Conservation (phyloP, 345 rosid genomes). For the Salix viminalis region DNA sequence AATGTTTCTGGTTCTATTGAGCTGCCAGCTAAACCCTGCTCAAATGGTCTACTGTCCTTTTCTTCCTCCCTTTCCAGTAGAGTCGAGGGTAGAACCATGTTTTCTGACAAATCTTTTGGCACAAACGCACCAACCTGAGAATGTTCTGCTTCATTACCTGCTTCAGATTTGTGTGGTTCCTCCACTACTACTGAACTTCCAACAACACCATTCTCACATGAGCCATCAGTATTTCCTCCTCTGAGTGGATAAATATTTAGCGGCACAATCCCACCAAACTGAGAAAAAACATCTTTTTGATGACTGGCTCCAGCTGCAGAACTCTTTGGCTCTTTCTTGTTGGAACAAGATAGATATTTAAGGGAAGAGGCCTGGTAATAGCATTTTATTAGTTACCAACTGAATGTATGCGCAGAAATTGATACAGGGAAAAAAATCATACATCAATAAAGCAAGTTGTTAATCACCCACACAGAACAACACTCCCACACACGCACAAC, state of each 20-base stretch:
- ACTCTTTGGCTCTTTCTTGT: not conserved
- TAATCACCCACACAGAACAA: not conserved
- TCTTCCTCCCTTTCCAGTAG: conserved; percentile 12
- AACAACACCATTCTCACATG: not conserved
- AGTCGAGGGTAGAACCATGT: conserved; percentile 12
- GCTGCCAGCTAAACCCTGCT: conserved; percentile 2
- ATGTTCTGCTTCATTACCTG: conserved; percentile 1
- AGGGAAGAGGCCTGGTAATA: conserved; percentile 7
- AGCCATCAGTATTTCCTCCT: conserved; percentile 2
- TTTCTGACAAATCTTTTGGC: conserved; percentile 15
- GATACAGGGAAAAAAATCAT: not conserved
- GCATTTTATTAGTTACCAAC: not conserved
- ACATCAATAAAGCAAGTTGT: not conserved
- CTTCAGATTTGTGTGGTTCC: not conserved
- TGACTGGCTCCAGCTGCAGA: conserved; percentile 2
- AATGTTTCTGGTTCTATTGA: not conserved
- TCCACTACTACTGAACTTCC: not conserved
- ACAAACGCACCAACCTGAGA: conserved; percentile 19
- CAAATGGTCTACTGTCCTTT: not conserved
- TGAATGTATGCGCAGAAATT: not conserved
- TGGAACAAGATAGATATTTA: conserved; percentile 4
- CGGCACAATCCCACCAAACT: not conserved
- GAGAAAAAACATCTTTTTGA: conserved; percentile 8
- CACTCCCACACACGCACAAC: no score
- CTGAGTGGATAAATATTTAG: conserved; percentile 9